Conservation (phyloP, 2,329 filamentous ascomycete genomes). For the Claviceps humidiphila region DNA sequence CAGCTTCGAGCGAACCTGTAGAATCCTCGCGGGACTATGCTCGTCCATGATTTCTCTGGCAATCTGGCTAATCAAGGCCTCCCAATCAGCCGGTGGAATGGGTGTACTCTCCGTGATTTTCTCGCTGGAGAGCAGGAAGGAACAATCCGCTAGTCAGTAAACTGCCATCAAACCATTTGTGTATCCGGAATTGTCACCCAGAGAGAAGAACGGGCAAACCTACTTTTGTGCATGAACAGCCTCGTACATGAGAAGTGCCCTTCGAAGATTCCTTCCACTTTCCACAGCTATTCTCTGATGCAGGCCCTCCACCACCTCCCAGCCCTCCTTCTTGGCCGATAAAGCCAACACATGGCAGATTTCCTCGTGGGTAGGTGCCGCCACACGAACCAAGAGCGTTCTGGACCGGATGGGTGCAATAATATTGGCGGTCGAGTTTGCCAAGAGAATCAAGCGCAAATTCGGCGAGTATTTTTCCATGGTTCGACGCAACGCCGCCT, state of each 20-base stretch:
- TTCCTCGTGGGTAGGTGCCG: slow-evolving; percentile 73
- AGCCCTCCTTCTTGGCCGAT: slow-evolving; percentile 67
- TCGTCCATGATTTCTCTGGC: slow-evolving; percentile 91
- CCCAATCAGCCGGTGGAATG: slow-evolving; percentile 94
- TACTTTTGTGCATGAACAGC: slow-evolving; percentile 96
- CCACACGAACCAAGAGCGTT: slow-evolving; percentile 81
- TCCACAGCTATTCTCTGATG: slow-evolving; percentile 80
- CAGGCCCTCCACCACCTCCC: slow-evolving; percentile 61
- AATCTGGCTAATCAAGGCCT: slow-evolving; percentile 76
- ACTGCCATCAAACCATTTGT: not conserved
- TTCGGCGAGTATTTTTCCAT: slow-evolving; percentile 99
- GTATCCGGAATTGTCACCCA: not conserved
- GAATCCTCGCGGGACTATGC: slow-evolving; percentile 75
- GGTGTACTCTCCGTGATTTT: slow-evolving; percentile 76
- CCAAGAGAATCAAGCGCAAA: slow-evolving; percentile 76
- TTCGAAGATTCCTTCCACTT: slow-evolving; percentile 79
- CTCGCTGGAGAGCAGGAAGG: slow-evolving; percentile 45
- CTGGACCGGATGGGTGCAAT: slow-evolving; percentile 95
- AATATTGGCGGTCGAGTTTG: slow-evolving; percentile 95
- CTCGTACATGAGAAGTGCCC: slow-evolving; percentile 92
- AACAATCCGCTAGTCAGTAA: slow-evolving; percentile 16
- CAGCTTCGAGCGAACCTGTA: slow-evolving; percentile 83
- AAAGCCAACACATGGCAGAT: slow-evolving; percentile 65
- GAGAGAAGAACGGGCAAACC: slow-evolving; percentile 15
- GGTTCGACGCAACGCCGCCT: slow-evolving; percentile 83